phyloP scores from a whole-genome alignment of 768 basidiomycete species.

The Mycena galopus region DNA sequence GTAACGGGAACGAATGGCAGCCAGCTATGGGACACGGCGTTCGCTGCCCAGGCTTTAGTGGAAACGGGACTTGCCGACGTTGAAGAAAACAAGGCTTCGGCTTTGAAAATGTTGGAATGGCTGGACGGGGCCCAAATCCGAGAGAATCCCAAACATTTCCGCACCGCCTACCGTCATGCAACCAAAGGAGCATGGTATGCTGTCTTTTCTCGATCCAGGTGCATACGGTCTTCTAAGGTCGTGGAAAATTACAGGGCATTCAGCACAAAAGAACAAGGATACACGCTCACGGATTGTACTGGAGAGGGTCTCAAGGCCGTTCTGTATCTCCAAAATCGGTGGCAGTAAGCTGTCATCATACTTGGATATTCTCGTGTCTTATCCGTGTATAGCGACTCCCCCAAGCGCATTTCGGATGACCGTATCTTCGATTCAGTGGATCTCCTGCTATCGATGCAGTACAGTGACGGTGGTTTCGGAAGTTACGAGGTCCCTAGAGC shows the following conservation, averaged over 20 bases:
- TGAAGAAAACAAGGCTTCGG: conserved; percentile 75
- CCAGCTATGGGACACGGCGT: conserved; percentile 95
- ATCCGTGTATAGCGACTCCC: conserved; percentile 59
- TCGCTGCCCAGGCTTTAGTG: conserved; percentile 93
- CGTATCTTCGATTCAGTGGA: conserved; percentile 91
- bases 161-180: conserved; percentile 73
- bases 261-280: conserved; percentile 93
- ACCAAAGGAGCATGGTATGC: conserved; percentile 69
- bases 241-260: conserved; percentile 3
- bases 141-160: conserved; percentile 75
- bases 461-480: conserved; percentile 89
- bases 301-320: conserved; percentile 94
- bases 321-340: conserved; percentile 83
- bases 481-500: conserved; percentile 93
- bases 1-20: conserved; percentile 95
- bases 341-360: conserved; percentile 65
- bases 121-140: conserved; percentile 80
- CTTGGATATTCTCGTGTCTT: not conserved
- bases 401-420: conserved; percentile 79
- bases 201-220: not conserved
- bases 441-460: conserved; percentile 87
- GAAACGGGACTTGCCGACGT: conserved; percentile 86
- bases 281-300: conserved; percentile 95
- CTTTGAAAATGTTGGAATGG: conserved; percentile 78
- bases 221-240: not conserved